Evolutionary conservation across 257 asterid species (phyloP), one percentile per base, ranked within the genome.

Genomic region (Gentiana macrophylla): DNA sequence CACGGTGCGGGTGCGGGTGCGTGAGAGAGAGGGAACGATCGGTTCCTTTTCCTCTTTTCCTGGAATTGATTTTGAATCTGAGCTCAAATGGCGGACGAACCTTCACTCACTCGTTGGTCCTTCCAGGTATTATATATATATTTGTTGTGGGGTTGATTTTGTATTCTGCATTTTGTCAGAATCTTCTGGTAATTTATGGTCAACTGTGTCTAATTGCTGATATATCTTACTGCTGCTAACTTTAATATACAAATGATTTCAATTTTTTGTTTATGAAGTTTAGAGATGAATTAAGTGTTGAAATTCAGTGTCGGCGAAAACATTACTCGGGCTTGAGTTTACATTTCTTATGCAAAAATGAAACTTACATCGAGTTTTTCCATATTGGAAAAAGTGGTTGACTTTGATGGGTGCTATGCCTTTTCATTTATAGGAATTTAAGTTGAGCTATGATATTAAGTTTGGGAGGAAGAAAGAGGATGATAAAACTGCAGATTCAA

Each of bases 91-190:
- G 89, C 90, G 11, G 96, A 77, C 66, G 95, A 86, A 52, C 95
- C 98, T 71, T 35, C 84, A 73, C 83, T 80, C 53, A 86, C 97
- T 57, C 97, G 97, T 71, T 90, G 94, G 97, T 80, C 96, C 32
- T 86, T 90, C 71, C 85, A 77, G 94, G 98, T 84, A 57, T 48
- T 52, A 8, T 34, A 8, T 44, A 57, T 44, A 6, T 62, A 32
- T 46, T 66, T 12, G 51, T 12, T 55, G 45, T 70, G 61, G 61
- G 49, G 65, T 36, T 51, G 13, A 60, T n/a, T 56, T 57, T 46
- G 35, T 57, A 4, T 37, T 11, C 15, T 41, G 46, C 0, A 5
- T 3, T 56, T 15, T 3, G 7, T 13, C 0, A n/a, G n/a, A 0
- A 1, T 7, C 7, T 24, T 43, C 33, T 41, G 0, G 11, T 61